Evolutionary conservation across 345 rosid species (phyloP).

Genomic region (Salix exigua): DNA sequence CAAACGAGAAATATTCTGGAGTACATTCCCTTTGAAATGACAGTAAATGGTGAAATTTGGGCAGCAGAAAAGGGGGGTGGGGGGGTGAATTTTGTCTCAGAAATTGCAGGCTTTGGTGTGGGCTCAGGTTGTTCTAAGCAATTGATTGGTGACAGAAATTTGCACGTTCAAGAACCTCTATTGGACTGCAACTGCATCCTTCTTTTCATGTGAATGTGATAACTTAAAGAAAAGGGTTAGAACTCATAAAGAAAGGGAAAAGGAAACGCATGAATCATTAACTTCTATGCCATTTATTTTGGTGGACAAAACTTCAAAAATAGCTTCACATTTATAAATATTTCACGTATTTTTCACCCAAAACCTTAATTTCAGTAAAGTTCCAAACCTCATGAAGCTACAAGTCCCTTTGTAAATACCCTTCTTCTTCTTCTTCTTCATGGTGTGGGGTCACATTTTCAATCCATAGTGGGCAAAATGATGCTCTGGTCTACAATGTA

Average conservation of each 20-base stretch:
- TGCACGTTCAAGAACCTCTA: slow-evolving; percentile 14
- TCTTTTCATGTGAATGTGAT: slow-evolving; percentile 14
- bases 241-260: background rate
- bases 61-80: background rate
- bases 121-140: background rate
- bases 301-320: too few relatives aligned
- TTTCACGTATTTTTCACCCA: background rate
- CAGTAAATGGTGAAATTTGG: background rate
- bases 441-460: slow-evolving; percentile 16
- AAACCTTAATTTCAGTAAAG: slow-evolving; percentile 20
- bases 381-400: background rate
- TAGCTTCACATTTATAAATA: too few relatives aligned
- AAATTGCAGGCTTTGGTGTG: slow-evolving; percentile 10
- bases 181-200: slow-evolving; percentile 1
- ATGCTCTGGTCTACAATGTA: slow-evolving; percentile 19
- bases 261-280: background rate
- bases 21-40: background rate
- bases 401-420: background rate
- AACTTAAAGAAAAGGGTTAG: background rate
- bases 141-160: slow-evolving; percentile 21
- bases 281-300: too few relatives aligned
- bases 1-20: too few relatives aligned
- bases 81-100: background rate
- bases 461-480: slow-evolving; percentile 13
- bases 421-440: background rate